Conservation (phyloP, 345 rosid genomes). For the Rhodomyrtus tomentosa region DNA sequence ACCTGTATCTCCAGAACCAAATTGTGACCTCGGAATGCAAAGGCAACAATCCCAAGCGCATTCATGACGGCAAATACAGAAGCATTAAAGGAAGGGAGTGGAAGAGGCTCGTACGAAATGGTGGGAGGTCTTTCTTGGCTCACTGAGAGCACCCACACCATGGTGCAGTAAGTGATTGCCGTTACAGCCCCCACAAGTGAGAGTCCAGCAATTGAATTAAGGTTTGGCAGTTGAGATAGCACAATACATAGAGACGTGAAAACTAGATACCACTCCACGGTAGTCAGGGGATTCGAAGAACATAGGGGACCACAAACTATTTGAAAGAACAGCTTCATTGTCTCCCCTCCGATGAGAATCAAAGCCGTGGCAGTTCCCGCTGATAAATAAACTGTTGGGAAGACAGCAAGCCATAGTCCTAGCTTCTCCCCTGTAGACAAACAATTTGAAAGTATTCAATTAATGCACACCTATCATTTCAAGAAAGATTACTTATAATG, state of each 20-base stretch:
- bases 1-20: slow-evolving; percentile 92
- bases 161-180: slow-evolving; percentile 78
- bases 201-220: slow-evolving; percentile 91
- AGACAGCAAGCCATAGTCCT: slow-evolving; percentile 89
- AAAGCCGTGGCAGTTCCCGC: slow-evolving; percentile 95
- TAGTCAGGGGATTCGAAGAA: slow-evolving; percentile 77
- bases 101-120: slow-evolving; percentile 65
- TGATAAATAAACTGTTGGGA: slow-evolving; percentile 89
- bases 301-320: slow-evolving; percentile 90
- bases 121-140: slow-evolving; percentile 77
- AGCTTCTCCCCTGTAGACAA: slow-evolving; percentile 59
- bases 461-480: background rate
- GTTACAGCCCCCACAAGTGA: slow-evolving; percentile 92
- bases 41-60: slow-evolving; percentile 93
- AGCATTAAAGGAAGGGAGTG: slow-evolving; percentile 52
- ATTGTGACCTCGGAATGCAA: slow-evolving; percentile 93
- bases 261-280: slow-evolving; percentile 94
- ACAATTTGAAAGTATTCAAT: background rate
- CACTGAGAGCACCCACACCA: slow-evolving; percentile 98
- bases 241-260: slow-evolving; percentile 91
- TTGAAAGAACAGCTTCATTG: slow-evolving; percentile 88
- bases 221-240: slow-evolving; percentile 95
- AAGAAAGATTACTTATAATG: background rate
- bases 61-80: slow-evolving; percentile 61
- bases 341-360: slow-evolving; percentile 90